Evolutionary conservation across 2,329 filamentous ascomycete species (phyloP), one percentile per base, ranked within the genome.

Genomic region (Furcasterigmium furcatum): DNA sequence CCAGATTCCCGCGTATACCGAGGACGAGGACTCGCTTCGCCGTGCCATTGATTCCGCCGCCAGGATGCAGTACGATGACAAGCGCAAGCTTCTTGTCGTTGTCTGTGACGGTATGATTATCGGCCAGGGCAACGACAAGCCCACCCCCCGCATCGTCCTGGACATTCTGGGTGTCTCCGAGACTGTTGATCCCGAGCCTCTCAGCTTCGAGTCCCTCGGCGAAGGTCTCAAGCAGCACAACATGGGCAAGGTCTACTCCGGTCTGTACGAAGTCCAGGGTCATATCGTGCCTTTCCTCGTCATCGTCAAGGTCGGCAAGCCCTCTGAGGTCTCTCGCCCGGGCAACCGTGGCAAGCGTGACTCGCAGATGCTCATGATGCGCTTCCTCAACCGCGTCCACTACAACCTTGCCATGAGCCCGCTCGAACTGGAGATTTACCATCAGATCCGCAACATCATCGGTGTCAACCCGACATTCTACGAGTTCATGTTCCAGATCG

Each of bases 61-160:
- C 22, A 81, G 91, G 50, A 96, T 96, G 91, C 85, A 84, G 55
- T 99, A 99, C 62, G 94, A 99, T 59, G 92, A 99, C 64, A 99
- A 99, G 74, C 89, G 94, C 60, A 99, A 99, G 74, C 78, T 99
- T 12, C 75, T 99, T 21, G 83, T 96, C 54, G 78, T 99, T 50
- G 77, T 99, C 52, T 99, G 94, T 60, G 94, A 99, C 61, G 94
- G 94, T 69, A 97, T 99, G 92, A 99, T 99, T 73, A 95, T 99
- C 54, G 94, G 94, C 59, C 91, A 96, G 71, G 94, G 94, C 60
- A 99, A 99, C 68, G 94, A 99, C 64, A 82, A 91, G 50, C 90
- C 94, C 7, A 99, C 94, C 1, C 94, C 94, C 36, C 84, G 91
- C 50, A 99, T 99, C 55, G 91, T 99, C 20, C 78, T 99, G 45